Percentiles rank a stretch among this genome's conserved stretches.
These are phyloP conservation scores for Schoenoplectus tabernaemontani DNA, from an alignment of 202 grass and related monocot species.

Conservation along the genomic window DNA sequence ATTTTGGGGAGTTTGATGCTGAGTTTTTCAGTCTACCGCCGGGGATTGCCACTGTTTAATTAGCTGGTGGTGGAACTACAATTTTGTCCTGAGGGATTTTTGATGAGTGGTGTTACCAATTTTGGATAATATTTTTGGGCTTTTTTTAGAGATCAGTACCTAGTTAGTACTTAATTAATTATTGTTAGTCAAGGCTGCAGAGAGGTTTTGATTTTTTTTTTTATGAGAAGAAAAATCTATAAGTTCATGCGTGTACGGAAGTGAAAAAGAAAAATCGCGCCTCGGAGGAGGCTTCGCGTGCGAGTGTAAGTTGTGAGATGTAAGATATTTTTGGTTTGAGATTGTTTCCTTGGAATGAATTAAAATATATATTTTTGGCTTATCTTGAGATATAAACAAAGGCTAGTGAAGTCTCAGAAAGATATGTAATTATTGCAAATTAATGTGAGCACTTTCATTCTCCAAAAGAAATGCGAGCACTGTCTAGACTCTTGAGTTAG, in stretches of 20 bases:
- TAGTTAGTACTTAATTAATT: too few species aligned
- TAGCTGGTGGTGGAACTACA: background rate
- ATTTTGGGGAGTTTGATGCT: conserved; percentile 27
- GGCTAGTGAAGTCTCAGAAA: background rate
- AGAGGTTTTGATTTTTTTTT: background rate
- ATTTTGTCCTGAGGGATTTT: too few species aligned
- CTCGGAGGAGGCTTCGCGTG: conserved; percentile 19
- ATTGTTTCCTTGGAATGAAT: background rate
- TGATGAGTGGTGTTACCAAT: background rate
- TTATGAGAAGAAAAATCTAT: conserved; percentile 2
- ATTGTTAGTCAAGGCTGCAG: conserved; percentile 4
- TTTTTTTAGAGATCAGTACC: conserved; percentile 1
- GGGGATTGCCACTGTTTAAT: background rate
- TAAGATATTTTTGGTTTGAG: conserved; percentile 10
- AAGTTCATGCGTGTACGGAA: conserved; percentile 1
- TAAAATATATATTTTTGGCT: background rate
- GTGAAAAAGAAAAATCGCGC: conserved; percentile 6
- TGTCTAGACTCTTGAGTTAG: too few species aligned
- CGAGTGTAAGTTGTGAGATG: conserved; percentile 16
- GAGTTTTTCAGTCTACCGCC: conserved; percentile 21
- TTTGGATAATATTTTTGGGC: background rate
- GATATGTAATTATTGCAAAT: too few species aligned
- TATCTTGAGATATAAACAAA: conserved; percentile 15
- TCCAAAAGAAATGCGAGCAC: too few species aligned
- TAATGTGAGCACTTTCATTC: too few species aligned